Percentiles rank a stretch among this genome's conserved stretches.
phyloP scores from a whole-genome alignment of 768 basidiomycete genomes.

The Cantharellus anzutake region DNA sequence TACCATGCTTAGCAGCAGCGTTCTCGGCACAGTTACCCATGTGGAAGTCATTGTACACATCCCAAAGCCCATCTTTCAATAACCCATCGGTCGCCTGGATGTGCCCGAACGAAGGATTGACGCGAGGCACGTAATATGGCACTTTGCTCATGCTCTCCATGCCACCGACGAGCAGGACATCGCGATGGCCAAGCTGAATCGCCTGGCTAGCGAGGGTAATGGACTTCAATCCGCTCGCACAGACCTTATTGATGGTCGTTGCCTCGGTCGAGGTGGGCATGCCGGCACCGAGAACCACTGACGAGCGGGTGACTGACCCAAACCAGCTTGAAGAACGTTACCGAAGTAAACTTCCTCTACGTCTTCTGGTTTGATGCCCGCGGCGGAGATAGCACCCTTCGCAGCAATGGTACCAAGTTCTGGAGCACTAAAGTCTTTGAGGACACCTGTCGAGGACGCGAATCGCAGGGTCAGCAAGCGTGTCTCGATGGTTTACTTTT shows the following conservation, averaged over 20 bases:
- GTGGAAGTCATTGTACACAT: constrained; percentile 92
- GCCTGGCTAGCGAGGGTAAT: constrained; percentile 87
- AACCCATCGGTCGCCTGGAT: constrained; percentile 75
- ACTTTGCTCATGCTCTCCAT: constrained; percentile 99
- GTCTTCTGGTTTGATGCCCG: constrained; percentile 55
- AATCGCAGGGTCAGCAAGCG: not conserved
- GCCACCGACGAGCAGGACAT: constrained; percentile 81
- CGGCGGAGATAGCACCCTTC: constrained; percentile 73
- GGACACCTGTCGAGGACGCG: constrained; percentile 22
- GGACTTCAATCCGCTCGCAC: constrained; percentile 91
- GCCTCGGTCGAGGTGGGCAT: constrained; percentile 74
- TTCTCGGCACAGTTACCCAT: constrained; percentile 97
- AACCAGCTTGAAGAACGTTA: constrained; percentile 93
- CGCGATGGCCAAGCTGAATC: constrained; percentile 71
- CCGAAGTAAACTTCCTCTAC: constrained; percentile 97
- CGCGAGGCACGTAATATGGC: constrained; percentile 71
- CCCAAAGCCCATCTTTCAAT: constrained; percentile 85
- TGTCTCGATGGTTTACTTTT: not conserved
- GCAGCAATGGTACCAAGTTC: constrained; percentile 79
- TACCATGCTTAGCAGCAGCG: constrained; percentile 61
- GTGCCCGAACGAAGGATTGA: constrained; percentile 75
- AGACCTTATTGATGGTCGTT: constrained; percentile 99
- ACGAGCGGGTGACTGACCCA: constrained; percentile 94
- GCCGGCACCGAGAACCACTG: constrained; percentile 91
- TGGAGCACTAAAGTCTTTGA: constrained; percentile 77